Conservation (phyloP, 176 grass and related monocot species). For the Triticum turgidum region DNA sequence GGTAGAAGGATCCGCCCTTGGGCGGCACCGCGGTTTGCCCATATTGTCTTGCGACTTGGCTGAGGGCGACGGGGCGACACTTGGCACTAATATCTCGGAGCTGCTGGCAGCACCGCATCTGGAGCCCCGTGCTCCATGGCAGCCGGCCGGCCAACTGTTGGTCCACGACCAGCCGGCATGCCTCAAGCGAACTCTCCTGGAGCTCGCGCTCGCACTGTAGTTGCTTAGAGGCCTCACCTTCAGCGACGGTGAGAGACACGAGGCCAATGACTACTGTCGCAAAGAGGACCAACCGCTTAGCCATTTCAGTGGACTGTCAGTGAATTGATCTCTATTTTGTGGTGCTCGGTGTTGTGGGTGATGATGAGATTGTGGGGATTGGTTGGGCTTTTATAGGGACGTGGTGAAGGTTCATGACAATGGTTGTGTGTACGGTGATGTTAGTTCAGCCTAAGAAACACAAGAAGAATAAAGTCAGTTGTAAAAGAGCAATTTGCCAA, state of each 20-base stretch:
- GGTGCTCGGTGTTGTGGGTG: not conserved
- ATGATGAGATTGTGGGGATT: not conserved
- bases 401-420: not conserved
- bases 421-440: not conserved
- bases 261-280: not conserved
- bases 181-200: slow-evolving; percentile 28
- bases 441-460: not conserved
- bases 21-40: slow-evolving; percentile 1
- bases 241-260: not conserved
- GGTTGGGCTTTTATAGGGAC: slow-evolving; percentile 9
- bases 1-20: not conserved
- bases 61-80: not conserved
- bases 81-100: not conserved
- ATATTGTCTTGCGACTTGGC: not conserved
- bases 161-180: slow-evolving; percentile 29
- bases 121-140: not conserved
- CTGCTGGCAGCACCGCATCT: not conserved
- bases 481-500: not conserved
- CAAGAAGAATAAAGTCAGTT: not conserved
- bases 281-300: not conserved
- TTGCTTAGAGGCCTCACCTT: not conserved
- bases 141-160: slow-evolving; percentile 4
- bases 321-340: not conserved
- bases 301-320: not conserved
- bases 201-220: slow-evolving; percentile 32